phyloP scores from a whole-genome alignment of 192 early-diverging fungal species.

The Phycomyces nitens region DNA sequence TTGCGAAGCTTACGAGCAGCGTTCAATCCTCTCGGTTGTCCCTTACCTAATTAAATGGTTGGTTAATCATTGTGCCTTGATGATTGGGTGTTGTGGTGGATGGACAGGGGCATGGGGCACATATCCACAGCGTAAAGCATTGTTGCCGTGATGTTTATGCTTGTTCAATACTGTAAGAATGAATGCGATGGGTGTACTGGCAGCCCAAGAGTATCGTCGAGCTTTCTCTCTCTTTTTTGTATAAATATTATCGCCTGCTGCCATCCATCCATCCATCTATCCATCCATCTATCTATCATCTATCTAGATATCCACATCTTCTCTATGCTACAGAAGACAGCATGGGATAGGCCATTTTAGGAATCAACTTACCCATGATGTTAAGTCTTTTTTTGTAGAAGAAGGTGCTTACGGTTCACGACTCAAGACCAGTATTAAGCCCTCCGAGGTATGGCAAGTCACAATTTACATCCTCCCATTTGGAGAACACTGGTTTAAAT shows the following conservation, averaged over 20 bases:
- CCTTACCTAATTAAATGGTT: constrained; percentile 50
- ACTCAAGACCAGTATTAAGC: constrained; percentile 1
- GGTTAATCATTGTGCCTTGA: background rate
- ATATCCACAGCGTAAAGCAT: no score
- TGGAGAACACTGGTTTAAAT: background rate
- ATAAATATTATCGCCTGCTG: no score
- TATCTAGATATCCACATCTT: background rate
- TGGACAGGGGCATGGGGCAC: no score
- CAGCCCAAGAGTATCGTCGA: no score
- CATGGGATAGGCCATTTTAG: background rate
- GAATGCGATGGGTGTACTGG: no score
- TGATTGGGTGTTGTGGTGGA: background rate
- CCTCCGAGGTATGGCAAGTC: background rate
- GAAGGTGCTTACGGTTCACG: background rate
- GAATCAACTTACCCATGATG: constrained; percentile 1
- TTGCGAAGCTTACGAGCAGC: constrained; percentile 97
- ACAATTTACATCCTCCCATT: background rate
- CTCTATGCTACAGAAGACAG: background rate
- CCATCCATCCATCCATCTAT: background rate
- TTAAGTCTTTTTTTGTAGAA: constrained; percentile 3
- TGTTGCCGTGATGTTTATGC: no score
- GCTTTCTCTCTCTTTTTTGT: no score
- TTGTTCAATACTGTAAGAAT: no score
- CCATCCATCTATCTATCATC: background rate
- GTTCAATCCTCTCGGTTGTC: constrained; percentile 97